phyloP scores from a whole-genome alignment of 2,329 filamentous ascomycete species.

The Cryphonectria japonica region DNA sequence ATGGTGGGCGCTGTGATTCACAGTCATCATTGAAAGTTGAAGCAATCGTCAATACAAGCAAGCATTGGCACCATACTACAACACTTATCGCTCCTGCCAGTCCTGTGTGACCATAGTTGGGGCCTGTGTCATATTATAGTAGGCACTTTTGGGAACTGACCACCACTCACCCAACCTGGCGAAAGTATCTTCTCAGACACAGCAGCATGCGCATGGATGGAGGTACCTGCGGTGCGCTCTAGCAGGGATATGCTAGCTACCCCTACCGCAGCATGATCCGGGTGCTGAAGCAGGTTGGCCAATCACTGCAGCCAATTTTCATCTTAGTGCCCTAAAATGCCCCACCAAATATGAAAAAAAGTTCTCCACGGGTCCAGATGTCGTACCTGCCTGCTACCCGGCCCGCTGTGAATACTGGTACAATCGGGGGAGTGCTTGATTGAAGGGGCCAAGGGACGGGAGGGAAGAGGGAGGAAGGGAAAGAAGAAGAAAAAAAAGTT shows the following conservation, averaged over 20 bases:
- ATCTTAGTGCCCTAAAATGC: background rate
- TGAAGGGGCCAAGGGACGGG: background rate
- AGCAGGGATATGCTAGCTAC: background rate
- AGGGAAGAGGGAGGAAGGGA: constrained; percentile 30
- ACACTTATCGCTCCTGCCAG: too few species aligned
- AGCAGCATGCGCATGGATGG: background rate
- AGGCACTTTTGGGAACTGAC: background rate
- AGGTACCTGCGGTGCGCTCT: background rate
- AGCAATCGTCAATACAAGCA: background rate
- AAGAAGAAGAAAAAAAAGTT: constrained; percentile 31
- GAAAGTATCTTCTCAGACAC: background rate
- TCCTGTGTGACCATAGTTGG: too few species aligned
- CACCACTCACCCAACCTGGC: background rate
- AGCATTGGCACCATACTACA: background rate
- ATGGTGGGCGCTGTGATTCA: background rate
- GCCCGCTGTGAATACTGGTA: constrained; percentile 8
- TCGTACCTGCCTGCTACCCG: constrained; percentile 12
- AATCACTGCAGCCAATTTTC: constrained; percentile 13
- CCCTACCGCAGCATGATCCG: background rate
- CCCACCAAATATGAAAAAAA: constrained; percentile 21
- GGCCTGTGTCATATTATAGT: too few species aligned
- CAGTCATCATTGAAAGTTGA: background rate
- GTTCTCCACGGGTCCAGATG: constrained; percentile 22
- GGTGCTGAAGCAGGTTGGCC: constrained; percentile 10
- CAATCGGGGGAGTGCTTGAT: background rate